These are phyloP conservation scores for Ustanciosporium gigantosporum DNA, from an alignment of 1,284 basidiomycete genomes.

Conservation along the genomic window DNA sequence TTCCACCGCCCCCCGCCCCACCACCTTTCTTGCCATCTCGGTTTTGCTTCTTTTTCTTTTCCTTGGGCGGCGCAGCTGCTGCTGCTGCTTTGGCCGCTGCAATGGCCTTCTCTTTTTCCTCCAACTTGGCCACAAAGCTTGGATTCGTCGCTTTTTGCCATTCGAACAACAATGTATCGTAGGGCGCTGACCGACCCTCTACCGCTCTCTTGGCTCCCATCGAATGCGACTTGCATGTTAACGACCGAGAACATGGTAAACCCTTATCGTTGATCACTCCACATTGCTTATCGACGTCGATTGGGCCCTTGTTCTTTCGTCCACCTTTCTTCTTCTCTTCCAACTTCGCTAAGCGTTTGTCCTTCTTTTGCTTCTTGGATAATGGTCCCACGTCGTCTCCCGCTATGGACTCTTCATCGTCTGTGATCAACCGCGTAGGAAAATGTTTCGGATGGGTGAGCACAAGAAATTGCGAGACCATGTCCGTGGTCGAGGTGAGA, in stretches of 20 bases:
- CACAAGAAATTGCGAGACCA: background rate
- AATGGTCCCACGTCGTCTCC: slow-evolving; percentile 16
- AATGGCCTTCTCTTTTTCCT: slow-evolving; percentile 66
- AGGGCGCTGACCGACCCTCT: slow-evolving; percentile 78
- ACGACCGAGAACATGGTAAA: slow-evolving; percentile 88
- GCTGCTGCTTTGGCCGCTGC: slow-evolving; percentile 49
- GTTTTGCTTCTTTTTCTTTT: slow-evolving; percentile 51
- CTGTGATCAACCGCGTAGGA: background rate
- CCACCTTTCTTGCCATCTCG: slow-evolving; percentile 16
- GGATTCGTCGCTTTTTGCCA: slow-evolving; percentile 92
- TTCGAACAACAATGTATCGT: slow-evolving; percentile 78
- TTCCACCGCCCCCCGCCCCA: background rate
- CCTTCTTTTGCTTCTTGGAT: slow-evolving; percentile 35
- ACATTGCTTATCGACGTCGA: slow-evolving; percentile 87
- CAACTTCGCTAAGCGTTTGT: slow-evolving; percentile 8
- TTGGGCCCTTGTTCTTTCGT: slow-evolving; percentile 45
- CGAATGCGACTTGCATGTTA: slow-evolving; percentile 97
- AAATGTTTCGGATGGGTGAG: background rate
- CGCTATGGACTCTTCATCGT: slow-evolving; percentile 27
- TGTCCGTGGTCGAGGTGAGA: background rate
- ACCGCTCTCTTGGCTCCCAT: slow-evolving; percentile 96
- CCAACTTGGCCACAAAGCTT: slow-evolving; percentile 83
- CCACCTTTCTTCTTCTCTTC: slow-evolving; percentile 41
- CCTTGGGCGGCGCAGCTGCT: slow-evolving; percentile 37
- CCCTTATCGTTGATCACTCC: slow-evolving; percentile 97